Base-by-base conservation (phyloP, 352 stramenopile genomes). In the Thalassiosira allenii region DNA sequence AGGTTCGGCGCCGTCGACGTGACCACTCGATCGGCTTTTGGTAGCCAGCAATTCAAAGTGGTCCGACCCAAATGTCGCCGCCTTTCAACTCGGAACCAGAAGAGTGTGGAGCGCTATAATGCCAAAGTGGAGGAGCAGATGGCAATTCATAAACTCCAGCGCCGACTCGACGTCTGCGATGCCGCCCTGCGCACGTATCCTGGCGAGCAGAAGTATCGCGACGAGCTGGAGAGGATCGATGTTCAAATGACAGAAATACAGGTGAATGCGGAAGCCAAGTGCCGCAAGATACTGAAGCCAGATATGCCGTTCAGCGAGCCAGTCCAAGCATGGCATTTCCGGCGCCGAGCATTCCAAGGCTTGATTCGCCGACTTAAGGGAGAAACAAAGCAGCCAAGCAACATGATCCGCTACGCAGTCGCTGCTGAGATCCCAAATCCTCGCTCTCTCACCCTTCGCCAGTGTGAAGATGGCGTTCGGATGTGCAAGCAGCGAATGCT, bases 1-100 rank as follows among this genome's bases (percentile, higher is more conserved):
- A 43, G 49, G 29, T 40, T 30, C 2, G 59, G 68, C 32, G 47
- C 67, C 6, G 63, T 83, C 43, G 65, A 77, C n/a, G 23, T 77
- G 3, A 57, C 65, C 2, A 64, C 53, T 11, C 3, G 27, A 34
- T 77, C 49, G 3, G 20, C 69, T 1, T 23, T 83, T 4, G 74
- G 51, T 0, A 51, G 27, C 1, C 29, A 43, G 9, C 29, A 61
- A 51, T 23, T 20, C n/a, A 64, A 47, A 14, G 44, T 82, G 8
- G 51, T 66, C 2, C 32, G 25, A 17, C 43, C 74, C 12, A 25
- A 11, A n/a, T 61, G 47, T 34, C 34, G 51, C 20, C 23, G 75
- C 6, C 66, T 83, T n/a, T 62, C 40, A 47, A 17, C 17, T 20
- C 17, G 29, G 47, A 34, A 30, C 40, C 2, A n/a, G n/a, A n/a